phyloP scores from a whole-genome alignment of 2,329 filamentous ascomycete genomes.

The Epichloe glyceriae region DNA sequence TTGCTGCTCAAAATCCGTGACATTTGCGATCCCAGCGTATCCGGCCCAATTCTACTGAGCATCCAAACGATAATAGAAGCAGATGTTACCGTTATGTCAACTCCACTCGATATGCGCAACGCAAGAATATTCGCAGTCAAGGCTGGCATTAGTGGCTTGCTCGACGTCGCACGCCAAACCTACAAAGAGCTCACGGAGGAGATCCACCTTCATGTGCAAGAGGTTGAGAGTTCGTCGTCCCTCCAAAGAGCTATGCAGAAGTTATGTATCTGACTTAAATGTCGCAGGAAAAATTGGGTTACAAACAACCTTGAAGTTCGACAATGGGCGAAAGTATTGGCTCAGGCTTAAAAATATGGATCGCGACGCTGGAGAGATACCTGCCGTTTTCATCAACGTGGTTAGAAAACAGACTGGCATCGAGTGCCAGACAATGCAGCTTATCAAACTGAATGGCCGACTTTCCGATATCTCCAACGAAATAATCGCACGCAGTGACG shows the following conservation, averaged over 20 bases:
- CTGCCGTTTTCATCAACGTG: constrained; percentile 64
- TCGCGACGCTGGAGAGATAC: constrained; percentile 41
- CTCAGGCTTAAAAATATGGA: constrained; percentile 55
- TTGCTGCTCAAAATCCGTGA: constrained; percentile 56
- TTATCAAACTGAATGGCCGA: constrained; percentile 69
- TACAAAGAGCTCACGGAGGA: constrained; percentile 83
- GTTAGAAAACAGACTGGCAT: constrained; percentile 59
- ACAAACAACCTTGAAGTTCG: constrained; percentile 57
- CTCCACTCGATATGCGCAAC: constrained; percentile 74
- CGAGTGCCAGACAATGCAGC: constrained; percentile 75
- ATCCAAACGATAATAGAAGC: constrained; percentile 66
- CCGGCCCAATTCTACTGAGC: constrained; percentile 45
- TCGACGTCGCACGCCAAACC: constrained; percentile 78
- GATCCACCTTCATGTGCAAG: constrained; percentile 55
- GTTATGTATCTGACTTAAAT: background rate
- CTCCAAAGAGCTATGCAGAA: background rate
- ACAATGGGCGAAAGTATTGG: constrained; percentile 67
- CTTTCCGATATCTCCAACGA: constrained; percentile 75
- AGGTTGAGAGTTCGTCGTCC: constrained; percentile 44
- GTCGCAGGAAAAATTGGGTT: constrained; percentile 42
- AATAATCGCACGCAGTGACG: constrained; percentile 70
- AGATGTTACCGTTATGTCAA: constrained; percentile 64
- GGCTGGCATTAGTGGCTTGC: constrained; percentile 68
- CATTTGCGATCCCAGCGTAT: constrained; percentile 52
- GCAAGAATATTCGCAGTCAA: constrained; percentile 85